Evolutionary conservation across 2,329 filamentous ascomycete genomes (phyloP).

Genomic region (Aspergillus sp.): DNA sequence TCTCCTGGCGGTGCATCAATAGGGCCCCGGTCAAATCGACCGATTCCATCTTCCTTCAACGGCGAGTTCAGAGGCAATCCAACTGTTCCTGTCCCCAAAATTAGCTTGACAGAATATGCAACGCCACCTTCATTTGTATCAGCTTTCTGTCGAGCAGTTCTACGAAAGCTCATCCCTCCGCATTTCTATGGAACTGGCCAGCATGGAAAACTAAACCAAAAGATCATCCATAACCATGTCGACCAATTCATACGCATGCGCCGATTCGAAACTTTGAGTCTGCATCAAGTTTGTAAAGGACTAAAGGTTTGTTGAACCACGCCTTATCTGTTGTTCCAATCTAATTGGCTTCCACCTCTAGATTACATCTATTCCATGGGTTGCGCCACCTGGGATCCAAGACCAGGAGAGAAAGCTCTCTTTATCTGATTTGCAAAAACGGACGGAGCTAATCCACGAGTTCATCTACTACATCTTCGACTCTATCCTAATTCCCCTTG

Average conservation of each 20-base stretch:
- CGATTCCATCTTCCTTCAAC: too few species aligned
- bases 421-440: constrained; percentile 68
- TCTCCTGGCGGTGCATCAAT: background rate
- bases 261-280: constrained; percentile 72
- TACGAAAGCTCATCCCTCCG: constrained; percentile 68
- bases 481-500: constrained; percentile 79
- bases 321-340: background rate
- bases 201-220: constrained; percentile 55
- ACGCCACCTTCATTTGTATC: constrained; percentile 67
- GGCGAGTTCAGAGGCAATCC: background rate
- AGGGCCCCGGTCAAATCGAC: background rate
- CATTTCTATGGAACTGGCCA: constrained; percentile 66
- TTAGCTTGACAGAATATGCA: constrained; percentile 60
- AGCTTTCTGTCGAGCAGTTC: constrained; percentile 75
- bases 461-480: constrained; percentile 92
- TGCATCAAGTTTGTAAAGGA: constrained; percentile 73
- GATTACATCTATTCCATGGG: constrained; percentile 69
- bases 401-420: constrained; percentile 52
- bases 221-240: constrained; percentile 60
- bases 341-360: constrained; percentile 29
- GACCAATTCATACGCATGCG: constrained; percentile 72
- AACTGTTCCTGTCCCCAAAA: constrained; percentile 11
- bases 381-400: constrained; percentile 51
- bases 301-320: constrained; percentile 57
- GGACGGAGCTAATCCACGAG: constrained; percentile 73